Base-by-base conservation (phyloP, 495 filamentous ascomycete species). In the Tirmania nivea region DNA sequence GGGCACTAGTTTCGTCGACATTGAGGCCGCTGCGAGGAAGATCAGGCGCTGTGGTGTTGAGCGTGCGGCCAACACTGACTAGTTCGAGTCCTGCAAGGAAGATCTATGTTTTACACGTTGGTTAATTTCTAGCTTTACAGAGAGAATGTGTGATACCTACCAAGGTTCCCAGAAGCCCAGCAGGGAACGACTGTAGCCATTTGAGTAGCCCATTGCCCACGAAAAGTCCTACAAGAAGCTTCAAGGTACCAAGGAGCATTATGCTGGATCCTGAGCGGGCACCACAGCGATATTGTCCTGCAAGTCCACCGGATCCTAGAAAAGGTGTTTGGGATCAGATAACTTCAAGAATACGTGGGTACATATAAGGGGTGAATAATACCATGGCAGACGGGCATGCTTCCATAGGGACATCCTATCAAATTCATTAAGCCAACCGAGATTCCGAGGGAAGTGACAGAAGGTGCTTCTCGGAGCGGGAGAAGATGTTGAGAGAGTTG, bases 331-430 rank as follows among this genome's bases (percentile, higher is more conserved):
- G 8, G 12, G 9, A 55, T 34, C 10, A 47, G 19, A 47, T 2
- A 14, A 4, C 14, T 8, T 19, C 14, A 19, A 19, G 9, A 47
- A 3, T 19, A 31, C 25, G 25, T 31, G 7, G 25, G 1, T 1
- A 3, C 25, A 31, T 31, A 47, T 14, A 19, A 47, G 2, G 42
- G 9, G 42, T 12, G 21, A 17, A 20, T 50, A 16, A 5, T 51
- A 17, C 89, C 89, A 62, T 95, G 89, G 60, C 89, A 96, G 2
- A 93, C 82, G 6, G 89, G 89, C 89, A 96, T 96, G 0, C 80
- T 83, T 34, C 86, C 88, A 64, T 94, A 90, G 81, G 83, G 89
- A 66, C 81, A 86, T 8, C 83, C 81, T 6, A 82, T 57, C 7
- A 95, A 68, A 63, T 95, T 95, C 79, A 93, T 90, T 4, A 66